phyloP scores from a whole-genome alignment of 495 filamentous ascomycete genomes.

The Lasiosphaeria ovina region DNA sequence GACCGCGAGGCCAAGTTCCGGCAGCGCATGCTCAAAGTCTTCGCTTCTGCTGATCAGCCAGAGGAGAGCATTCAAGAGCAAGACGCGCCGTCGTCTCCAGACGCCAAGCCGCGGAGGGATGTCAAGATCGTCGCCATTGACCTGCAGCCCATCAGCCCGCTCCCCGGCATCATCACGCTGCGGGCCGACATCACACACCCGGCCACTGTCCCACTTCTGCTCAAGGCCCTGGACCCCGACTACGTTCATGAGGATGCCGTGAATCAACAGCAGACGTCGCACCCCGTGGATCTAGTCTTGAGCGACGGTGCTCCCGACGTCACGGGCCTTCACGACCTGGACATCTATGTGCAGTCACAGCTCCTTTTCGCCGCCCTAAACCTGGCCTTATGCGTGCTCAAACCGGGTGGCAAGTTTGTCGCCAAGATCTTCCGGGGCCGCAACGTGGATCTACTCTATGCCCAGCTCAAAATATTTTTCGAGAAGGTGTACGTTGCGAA shows the following conservation, averaged over 20 bases:
- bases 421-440: constrained; percentile 96
- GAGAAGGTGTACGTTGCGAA: constrained; percentile 86
- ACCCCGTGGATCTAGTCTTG: constrained; percentile 86
- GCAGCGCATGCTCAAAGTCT: constrained; percentile 52
- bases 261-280: constrained; percentile 44
- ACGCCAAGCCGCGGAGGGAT: constrained; percentile 58
- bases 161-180: constrained; percentile 86
- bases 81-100: not conserved
- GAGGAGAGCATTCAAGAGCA: constrained; percentile 27
- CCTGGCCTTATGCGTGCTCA: constrained; percentile 84
- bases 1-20: constrained; percentile 67
- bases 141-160: constrained; percentile 88
- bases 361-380: constrained; percentile 91
- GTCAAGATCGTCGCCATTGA: constrained; percentile 96
- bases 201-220: constrained; percentile 83
- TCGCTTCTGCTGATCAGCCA: constrained; percentile 26
- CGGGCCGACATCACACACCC: constrained; percentile 97
- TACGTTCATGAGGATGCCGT: constrained; percentile 45
- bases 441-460: constrained; percentile 88
- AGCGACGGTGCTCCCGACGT: constrained; percentile 96
- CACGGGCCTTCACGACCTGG: constrained; percentile 92
- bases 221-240: constrained; percentile 78
- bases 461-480: constrained; percentile 88
- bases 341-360: constrained; percentile 96
- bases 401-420: constrained; percentile 91